A percentile compares a stretch with the other conserved stretches of the same genome.
phyloP scores from a whole-genome alignment of 805 yeast species.

The Schwanniomyces polymorphus region DNA sequence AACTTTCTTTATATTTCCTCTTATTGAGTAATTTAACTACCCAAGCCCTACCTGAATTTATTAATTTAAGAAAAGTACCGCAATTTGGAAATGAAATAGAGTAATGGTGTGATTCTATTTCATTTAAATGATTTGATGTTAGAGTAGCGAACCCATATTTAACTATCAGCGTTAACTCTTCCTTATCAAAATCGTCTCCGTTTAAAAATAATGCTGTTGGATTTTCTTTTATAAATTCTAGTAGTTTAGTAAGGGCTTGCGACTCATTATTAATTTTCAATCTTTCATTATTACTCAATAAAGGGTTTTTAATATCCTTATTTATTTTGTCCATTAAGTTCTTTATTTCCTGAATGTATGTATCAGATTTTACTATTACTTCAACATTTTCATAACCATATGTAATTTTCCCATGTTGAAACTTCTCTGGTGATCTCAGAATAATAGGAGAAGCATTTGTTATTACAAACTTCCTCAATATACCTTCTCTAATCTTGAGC shows the following conservation, averaged over 20 bases:
- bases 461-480: constrained; percentile 39
- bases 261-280: constrained; percentile 10
- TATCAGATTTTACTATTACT: constrained; percentile 26
- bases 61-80: constrained; percentile 47
- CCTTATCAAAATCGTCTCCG: constrained; percentile 18
- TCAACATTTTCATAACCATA: constrained; percentile 46
- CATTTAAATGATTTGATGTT: constrained; percentile 44
- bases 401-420: constrained; percentile 34
- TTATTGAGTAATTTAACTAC: constrained; percentile 38
- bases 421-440: constrained; percentile 31
- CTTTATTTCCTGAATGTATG: constrained; percentile 20
- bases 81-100: constrained; percentile 49
- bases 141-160: constrained; percentile 44
- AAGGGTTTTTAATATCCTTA: background rate
- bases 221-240: constrained; percentile 16
- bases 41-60: constrained; percentile 45
- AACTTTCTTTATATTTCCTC: constrained; percentile 40
- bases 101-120: constrained; percentile 39
- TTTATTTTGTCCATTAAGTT: constrained; percentile 8
- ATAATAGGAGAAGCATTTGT: constrained; percentile 47
- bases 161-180: constrained; percentile 32
- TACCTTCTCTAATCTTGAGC: constrained; percentile 32
- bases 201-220: constrained; percentile 30
- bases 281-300: background rate
- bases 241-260: constrained; percentile 20